Percentiles rank a stretch among this genome's conserved stretches.
Evolutionary conservation across 352 stramenopile species (phyloP).

Genomic region (Pythium aphanidermatum): DNA sequence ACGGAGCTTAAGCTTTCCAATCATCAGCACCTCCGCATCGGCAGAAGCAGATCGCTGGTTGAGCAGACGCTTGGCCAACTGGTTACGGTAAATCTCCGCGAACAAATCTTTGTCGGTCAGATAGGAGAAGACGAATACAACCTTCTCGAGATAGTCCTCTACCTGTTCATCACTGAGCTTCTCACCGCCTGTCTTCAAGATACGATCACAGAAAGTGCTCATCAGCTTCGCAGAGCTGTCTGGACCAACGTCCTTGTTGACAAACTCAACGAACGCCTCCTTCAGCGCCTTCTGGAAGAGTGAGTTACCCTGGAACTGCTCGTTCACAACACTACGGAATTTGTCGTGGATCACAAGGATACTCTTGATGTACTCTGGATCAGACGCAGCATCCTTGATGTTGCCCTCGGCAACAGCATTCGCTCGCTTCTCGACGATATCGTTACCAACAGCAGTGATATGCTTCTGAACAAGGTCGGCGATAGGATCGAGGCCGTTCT

Average conservation of each 20-base stretch:
- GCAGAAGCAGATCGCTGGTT: slow-evolving; percentile 97
- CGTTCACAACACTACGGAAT: slow-evolving; percentile 95
- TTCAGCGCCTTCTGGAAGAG: slow-evolving; percentile 99
- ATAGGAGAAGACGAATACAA: slow-evolving; percentile 99
- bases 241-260: slow-evolving; percentile 98
- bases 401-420: slow-evolving; percentile 89
- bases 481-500: slow-evolving; percentile 96
- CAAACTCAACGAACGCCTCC: slow-evolving; percentile 98
- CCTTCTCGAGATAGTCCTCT: slow-evolving; percentile 96
- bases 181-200: slow-evolving; percentile 97
- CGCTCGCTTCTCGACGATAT: slow-evolving; percentile 83
- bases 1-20: slow-evolving; percentile 98
- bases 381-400: slow-evolving; percentile 88
- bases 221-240: slow-evolving; percentile 99
- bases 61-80: slow-evolving; percentile 97
- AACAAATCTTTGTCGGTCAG: slow-evolving; percentile 99
- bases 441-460: slow-evolving; percentile 87
- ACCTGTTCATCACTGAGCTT: slow-evolving; percentile 97
- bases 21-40: slow-evolving; percentile 98
- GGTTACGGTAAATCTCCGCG: slow-evolving; percentile 98
- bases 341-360: slow-evolving; percentile 98
- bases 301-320: slow-evolving; percentile 95
- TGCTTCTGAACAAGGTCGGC: slow-evolving; percentile 95
- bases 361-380: slow-evolving; percentile 97
- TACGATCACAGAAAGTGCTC: slow-evolving; percentile 98